phyloP scores from a whole-genome alignment of 2,329 filamentous ascomycete genomes.

The Hypoxylon sp. region DNA sequence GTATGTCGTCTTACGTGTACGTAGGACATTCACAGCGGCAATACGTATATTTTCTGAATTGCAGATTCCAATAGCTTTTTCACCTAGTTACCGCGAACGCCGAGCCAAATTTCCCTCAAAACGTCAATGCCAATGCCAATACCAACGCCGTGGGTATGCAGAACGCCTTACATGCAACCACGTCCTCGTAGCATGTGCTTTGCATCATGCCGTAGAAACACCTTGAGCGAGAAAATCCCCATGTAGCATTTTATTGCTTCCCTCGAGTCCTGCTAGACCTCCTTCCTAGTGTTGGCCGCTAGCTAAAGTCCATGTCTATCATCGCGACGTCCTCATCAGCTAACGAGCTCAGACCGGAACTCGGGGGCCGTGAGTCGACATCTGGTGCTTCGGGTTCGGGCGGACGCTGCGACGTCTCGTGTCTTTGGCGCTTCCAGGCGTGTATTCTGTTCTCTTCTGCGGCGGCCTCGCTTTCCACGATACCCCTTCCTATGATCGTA shows the following conservation, averaged over 20 bases:
- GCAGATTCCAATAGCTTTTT: background rate
- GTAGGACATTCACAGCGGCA: background rate
- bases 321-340: constrained; percentile 64
- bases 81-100: background rate
- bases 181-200: background rate
- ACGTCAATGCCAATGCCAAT: background rate
- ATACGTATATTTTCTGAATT: background rate
- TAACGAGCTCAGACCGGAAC: constrained; percentile 71
- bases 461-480: constrained; percentile 78
- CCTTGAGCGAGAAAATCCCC: background rate
- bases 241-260: background rate
- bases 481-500: constrained; percentile 82
- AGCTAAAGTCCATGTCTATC: constrained; percentile 51
- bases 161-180: background rate
- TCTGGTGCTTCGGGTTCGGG: constrained; percentile 50
- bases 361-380: constrained; percentile 63
- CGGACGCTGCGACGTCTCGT: constrained; percentile 52
- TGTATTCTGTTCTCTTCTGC: constrained; percentile 82
- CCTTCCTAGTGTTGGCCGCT: background rate
- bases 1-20: background rate
- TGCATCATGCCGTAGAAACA: background rate
- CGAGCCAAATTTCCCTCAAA: background rate
- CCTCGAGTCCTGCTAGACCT: background rate
- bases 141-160: constrained; percentile 36
- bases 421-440: constrained; percentile 71